Conservation (phyloP, 192 early-diverging fungal genomes). For the Backusella parvicylindrica region DNA sequence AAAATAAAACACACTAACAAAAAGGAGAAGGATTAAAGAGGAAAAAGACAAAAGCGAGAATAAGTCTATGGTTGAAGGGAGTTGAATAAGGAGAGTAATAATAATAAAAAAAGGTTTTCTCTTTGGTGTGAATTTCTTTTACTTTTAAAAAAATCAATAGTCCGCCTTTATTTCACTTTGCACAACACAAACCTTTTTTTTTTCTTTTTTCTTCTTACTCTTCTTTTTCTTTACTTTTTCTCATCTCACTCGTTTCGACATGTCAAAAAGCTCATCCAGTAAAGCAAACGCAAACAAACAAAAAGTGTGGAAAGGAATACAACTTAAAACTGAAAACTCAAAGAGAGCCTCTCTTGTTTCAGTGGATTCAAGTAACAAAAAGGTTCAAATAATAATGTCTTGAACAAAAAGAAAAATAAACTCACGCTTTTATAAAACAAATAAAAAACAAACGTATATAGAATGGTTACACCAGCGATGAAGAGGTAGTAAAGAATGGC, state of each 20-base stretch:
- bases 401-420: neutral
- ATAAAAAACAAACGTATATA: neutral
- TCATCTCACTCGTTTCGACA: neutral
- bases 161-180: neutral
- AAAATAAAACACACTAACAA: neutral
- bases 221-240: neutral
- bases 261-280: neutral
- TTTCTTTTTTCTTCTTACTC: neutral
- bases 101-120: neutral
- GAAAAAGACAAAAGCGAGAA: neutral
- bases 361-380: neutral
- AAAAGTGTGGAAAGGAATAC: neutral
- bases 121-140: slow-evolving; percentile 1
- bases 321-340: neutral
- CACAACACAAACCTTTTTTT: neutral
- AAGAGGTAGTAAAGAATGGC: neutral
- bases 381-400: neutral
- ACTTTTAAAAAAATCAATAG: neutral
- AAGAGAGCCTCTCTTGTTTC: neutral
- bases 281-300: neutral
- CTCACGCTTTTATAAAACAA: neutral
- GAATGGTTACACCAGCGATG: neutral
- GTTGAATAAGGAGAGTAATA: neutral
- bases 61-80: neutral
- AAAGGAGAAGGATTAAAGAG: neutral